Evolutionary conservation across 2,329 filamentous ascomycete genomes (phyloP).

Genomic region (Hypoxylon sp.): DNA sequence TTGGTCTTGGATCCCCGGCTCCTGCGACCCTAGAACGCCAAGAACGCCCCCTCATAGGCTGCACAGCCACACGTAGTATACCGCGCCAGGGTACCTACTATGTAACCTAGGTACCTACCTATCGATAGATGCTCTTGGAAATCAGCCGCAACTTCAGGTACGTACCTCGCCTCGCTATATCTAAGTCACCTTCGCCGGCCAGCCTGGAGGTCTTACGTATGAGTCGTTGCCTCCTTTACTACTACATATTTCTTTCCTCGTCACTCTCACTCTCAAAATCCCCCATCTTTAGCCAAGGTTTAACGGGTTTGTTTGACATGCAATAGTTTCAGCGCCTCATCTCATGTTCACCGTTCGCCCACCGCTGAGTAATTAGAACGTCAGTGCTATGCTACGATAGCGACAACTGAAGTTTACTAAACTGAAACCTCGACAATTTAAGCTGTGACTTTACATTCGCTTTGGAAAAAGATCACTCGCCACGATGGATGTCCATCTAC

Average conservation of each 20-base stretch:
- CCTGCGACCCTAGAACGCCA: neutral
- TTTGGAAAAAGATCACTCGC: neutral
- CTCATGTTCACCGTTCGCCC: too few species aligned
- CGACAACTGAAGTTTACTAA: neutral
- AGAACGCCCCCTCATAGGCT: neutral
- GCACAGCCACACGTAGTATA: neutral
- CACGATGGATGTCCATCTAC: conserved; percentile 79
- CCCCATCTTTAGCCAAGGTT: too few species aligned
- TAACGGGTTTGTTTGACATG: too few species aligned
- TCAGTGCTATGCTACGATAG: too few species aligned
- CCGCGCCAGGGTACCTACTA: too few species aligned
- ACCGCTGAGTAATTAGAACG: neutral
- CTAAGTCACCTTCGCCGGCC: neutral
- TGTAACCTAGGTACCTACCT: too few species aligned
- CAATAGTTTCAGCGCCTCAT: too few species aligned
- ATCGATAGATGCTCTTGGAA: neutral
- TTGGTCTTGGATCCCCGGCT: conserved; percentile 7
- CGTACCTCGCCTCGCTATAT: neutral
- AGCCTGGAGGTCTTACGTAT: conserved; percentile 2
- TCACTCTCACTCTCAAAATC: neutral
- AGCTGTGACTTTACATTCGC: neutral
- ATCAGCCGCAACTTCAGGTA: conserved; percentile 1
- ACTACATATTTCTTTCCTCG: neutral
- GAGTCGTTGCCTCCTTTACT: conserved; percentile 1
- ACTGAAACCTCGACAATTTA: neutral